Evolutionary conservation across 2,329 filamentous ascomycete genomes (phyloP).

Genomic region (Fusarium sulawesiense): DNA sequence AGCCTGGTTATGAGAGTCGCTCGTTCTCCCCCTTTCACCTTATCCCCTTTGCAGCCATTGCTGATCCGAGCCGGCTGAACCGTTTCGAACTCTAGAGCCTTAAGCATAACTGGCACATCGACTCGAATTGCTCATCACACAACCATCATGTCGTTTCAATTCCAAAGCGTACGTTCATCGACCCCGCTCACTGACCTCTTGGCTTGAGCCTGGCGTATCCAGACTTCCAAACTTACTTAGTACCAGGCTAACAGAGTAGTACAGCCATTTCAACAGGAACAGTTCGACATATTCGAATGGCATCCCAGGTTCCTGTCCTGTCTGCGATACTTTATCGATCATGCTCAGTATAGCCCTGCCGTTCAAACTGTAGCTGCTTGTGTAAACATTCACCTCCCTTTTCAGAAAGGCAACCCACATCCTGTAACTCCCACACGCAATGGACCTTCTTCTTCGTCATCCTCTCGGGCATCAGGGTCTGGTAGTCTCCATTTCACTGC

Average conservation of each 20-base stretch:
- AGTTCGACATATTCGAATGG: constrained; percentile 91
- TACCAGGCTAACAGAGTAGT: constrained; percentile 26
- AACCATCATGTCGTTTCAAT: constrained; percentile 42
- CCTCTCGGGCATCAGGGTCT: constrained; percentile 47
- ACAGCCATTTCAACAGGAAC: constrained; percentile 60
- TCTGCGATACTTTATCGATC: constrained; percentile 89
- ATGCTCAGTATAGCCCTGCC: constrained; percentile 83
- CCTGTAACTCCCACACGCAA: constrained; percentile 55
- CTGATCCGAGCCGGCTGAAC: constrained; percentile 4
- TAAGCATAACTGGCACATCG: constrained; percentile 6
- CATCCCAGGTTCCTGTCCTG: constrained; percentile 91
- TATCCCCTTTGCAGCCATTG: constrained; percentile 4
- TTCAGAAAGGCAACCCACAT: constrained; percentile 69
- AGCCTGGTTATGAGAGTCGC: constrained; percentile 11
- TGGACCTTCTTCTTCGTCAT: constrained; percentile 43
- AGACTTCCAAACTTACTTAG: constrained; percentile 2
- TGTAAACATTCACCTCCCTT: constrained; percentile 91
- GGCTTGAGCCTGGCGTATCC: constrained; percentile 4
- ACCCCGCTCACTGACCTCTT: constrained; percentile 8
- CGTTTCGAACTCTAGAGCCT: neutral
- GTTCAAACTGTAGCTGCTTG: constrained; percentile 91
- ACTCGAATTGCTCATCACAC: neutral
- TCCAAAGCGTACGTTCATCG: constrained; percentile 39
- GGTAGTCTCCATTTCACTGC: constrained; percentile 27
- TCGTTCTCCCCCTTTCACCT: constrained; percentile 9